Base-by-base conservation (phyloP, 1,139 yeast genomes). In the Pichia sp. region DNA sequence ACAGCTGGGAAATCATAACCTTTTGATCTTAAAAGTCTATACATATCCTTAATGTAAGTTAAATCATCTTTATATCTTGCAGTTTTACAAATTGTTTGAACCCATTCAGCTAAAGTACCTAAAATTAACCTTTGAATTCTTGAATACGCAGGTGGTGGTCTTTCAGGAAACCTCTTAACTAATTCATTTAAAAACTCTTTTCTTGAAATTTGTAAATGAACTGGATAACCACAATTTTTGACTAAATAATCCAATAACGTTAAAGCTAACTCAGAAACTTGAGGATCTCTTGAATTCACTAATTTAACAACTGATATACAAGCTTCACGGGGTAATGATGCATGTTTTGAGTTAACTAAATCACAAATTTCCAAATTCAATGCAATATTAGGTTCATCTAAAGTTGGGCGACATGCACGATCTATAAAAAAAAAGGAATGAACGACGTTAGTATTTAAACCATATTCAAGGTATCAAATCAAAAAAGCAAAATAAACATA, bases 61-160 rank as follows among this genome's bases (percentile, higher is more conserved):
- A 93, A 76, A 68, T 93, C 99, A 47, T 90, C 96, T 67, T 88
- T 89, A 68, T 93, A 87, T 64, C 88, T 80, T 42, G 96, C 83
- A 51, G 95, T 89, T 63, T 86, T 84, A 70, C 98, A 93, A 53
- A 93, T 81, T 1, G 99, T 93, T 68, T 89, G 96, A 67, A 88
- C 85, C 99, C 99, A 93, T 70, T 93, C 98, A 69, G 93, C 96
- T 63, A 93, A 86, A 53, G 91, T 90, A 54, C 95, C 93, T 66
- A 93, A 77, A 57, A 93, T 83, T 61, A 90, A 76, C 64, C 90
- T 74, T 67, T 93, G 98, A 25, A 89, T 84, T 59, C 93, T 76
- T 27, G 95, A 76, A 68, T 88, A 90, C 42, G 93, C 79, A 58
- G 84, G 72, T 2, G 98, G 96, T 4, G 99, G 99, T 65, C 90